Percentiles rank a stretch among this genome's conserved stretches.
Evolutionary conservation across 2,329 filamentous ascomycete species (phyloP).

Genomic region (Didymella lethalis): DNA sequence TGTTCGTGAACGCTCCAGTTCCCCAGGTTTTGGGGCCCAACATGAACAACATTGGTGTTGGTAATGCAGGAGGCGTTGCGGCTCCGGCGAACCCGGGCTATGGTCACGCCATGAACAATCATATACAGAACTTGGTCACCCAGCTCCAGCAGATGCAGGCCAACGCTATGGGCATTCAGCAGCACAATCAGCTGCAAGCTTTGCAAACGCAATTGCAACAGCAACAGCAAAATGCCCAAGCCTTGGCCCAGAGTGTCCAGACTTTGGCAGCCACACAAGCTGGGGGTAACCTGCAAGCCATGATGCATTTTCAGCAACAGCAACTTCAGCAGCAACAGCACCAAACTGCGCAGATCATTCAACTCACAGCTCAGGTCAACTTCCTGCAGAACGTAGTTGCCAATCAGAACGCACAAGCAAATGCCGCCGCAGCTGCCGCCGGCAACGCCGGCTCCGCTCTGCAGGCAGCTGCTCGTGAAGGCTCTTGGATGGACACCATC

Average conservation of each 20-base stretch:
- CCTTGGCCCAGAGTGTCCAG: slow-evolving; percentile 7
- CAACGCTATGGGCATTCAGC: slow-evolving; percentile 24
- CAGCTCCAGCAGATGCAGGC: slow-evolving; percentile 36
- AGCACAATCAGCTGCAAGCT: slow-evolving; percentile 24
- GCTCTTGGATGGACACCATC: slow-evolving; percentile 61
- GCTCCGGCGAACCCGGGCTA: slow-evolving; percentile 4
- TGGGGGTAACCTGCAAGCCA: background rate
- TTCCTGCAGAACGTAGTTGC: slow-evolving; percentile 11
- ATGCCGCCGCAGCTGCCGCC: slow-evolving; percentile 4
- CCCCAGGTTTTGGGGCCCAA: slow-evolving; percentile 3
- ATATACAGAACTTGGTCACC: slow-evolving; percentile 29
- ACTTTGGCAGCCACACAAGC: slow-evolving; percentile 4
- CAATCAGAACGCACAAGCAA: slow-evolving; percentile 12
- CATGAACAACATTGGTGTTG: slow-evolving; percentile 25
- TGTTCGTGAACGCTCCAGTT: slow-evolving; percentile 7
- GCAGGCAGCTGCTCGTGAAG: slow-evolving; percentile 48
- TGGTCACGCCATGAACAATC: slow-evolving; percentile 20
- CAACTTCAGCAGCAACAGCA: slow-evolving; percentile 14
- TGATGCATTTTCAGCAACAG: slow-evolving; percentile 10
- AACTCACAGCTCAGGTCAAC: slow-evolving; percentile 8
- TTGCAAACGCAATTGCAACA: slow-evolving; percentile 31
- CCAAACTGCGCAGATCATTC: background rate
- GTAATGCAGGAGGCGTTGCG: slow-evolving; percentile 17
- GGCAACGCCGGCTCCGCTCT: slow-evolving; percentile 36
- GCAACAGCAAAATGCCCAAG: slow-evolving; percentile 19